Conservation (phyloP, 148 eudicot species). For the Pharnaceum exiguum region DNA sequence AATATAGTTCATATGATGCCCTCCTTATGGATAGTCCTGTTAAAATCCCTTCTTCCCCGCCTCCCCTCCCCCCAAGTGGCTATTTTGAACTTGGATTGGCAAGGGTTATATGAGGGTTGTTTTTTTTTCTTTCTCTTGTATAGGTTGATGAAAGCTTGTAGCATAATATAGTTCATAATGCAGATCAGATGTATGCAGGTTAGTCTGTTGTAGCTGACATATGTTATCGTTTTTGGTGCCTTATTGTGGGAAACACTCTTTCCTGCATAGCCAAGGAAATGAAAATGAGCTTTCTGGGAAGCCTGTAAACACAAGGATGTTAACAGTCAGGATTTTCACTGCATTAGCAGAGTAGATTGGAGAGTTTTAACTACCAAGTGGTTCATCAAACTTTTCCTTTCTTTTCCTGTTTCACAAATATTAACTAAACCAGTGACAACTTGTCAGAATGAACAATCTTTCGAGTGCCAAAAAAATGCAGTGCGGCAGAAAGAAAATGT, state of each 20-base stretch:
- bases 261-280: conserved; percentile 11
- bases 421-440: no score
- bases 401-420: no score
- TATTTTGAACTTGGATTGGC: conserved; percentile 29
- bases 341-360: no score
- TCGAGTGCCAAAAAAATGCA: no score
- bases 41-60: conserved; percentile 8
- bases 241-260: conserved; percentile 5
- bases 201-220: conserved; percentile 21
- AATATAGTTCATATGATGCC: conserved; percentile 24
- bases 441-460: no score
- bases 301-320: conserved; percentile 17
- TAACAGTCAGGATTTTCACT: no score
- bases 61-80: conserved; percentile 21
- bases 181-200: conserved; percentile 25
- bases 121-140: conserved; percentile 31
- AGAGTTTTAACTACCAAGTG: no score
- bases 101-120: conserved; percentile 18
- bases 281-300: conserved; percentile 18
- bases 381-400: no score
- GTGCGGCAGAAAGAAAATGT: no score
- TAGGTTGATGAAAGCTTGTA: conserved; percentile 40
- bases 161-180: conserved; percentile 30
- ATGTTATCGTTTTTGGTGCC: conserved; percentile 14
- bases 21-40: conserved; percentile 21